A percentile compares a stretch with the other conserved stretches of the same genome.
These are phyloP conservation scores for Cardiospermum halicacabum DNA, from an alignment of 345 rosid genomes.

Conservation along the genomic window DNA sequence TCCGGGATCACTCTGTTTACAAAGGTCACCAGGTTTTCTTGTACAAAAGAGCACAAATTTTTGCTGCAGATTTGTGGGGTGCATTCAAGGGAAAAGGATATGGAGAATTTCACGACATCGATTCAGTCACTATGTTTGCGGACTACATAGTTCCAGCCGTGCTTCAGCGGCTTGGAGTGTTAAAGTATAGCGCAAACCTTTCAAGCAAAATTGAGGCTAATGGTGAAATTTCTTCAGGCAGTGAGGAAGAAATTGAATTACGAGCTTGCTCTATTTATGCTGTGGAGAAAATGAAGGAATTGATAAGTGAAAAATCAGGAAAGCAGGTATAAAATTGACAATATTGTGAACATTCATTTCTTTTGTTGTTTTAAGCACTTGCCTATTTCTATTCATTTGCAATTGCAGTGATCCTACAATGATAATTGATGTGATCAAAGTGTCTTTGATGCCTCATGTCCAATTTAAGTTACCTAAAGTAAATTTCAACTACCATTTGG, in stretches of 20 bases:
- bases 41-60: conserved; percentile 82
- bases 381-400: conserved; percentile 2
- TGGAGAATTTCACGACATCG: conserved; percentile 66
- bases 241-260: conserved; percentile 78
- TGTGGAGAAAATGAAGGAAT: conserved; percentile 73
- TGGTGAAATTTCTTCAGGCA: conserved; percentile 57
- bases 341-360: not conserved
- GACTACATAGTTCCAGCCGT: conserved; percentile 81
- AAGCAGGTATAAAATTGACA: conserved; percentile 48
- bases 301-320: conserved; percentile 47
- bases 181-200: conserved; percentile 56
- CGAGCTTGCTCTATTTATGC: conserved; percentile 81
- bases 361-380: not conserved
- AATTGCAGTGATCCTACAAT: not conserved
- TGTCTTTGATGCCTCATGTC: not conserved
- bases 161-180: conserved; percentile 69
- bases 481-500: not conserved
- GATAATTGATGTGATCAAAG: not conserved
- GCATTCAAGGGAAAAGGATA: conserved; percentile 73
- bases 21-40: conserved; percentile 73
- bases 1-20: conserved; percentile 70
- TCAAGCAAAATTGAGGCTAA: conserved; percentile 38
- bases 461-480: not conserved
- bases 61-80: conserved; percentile 76
- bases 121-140: conserved; percentile 71